These are phyloP conservation scores for Herpotrichia juniperi DNA, from an alignment of 2,329 filamentous ascomycete genomes.

Conservation along the genomic window DNA sequence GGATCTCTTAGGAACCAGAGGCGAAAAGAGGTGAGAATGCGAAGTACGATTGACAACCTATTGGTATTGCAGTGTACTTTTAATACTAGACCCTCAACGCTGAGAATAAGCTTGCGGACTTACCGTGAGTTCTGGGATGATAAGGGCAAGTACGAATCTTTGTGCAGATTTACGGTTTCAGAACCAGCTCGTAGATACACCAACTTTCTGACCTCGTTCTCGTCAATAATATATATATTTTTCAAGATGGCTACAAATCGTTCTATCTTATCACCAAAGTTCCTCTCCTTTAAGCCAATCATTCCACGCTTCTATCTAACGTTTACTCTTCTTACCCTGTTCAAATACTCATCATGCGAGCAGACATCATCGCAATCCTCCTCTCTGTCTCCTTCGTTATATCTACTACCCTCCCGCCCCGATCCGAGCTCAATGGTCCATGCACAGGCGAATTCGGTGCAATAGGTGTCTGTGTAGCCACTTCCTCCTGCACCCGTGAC, in stretches of 20 bases:
- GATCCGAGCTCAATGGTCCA: constrained; percentile 18
- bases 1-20: neutral
- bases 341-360: constrained; percentile 11
- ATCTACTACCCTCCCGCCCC: constrained; percentile 11
- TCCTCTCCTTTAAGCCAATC: constrained; percentile 5
- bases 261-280: neutral
- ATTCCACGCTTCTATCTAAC: neutral
- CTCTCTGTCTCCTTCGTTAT: constrained; percentile 10
- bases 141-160: constrained; percentile 2
- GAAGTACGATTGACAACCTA: constrained; percentile 17
- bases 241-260: neutral
- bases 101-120: neutral
- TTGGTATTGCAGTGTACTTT: neutral
- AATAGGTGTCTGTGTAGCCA: constrained; percentile 24
- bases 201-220: neutral
- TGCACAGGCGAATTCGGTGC: constrained; percentile 23
- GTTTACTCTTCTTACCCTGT: neutral
- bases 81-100: neutral
- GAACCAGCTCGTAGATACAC: constrained; percentile 10
- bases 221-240: constrained; percentile 9
- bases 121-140: neutral
- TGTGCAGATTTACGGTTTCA: constrained; percentile 11
- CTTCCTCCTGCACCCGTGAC: constrained; percentile 16
- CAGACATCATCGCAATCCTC: constrained; percentile 7
- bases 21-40: constrained; percentile 15